Conservation (phyloP, 768 basidiomycete genomes). For the Auriscalpium vulgare region DNA sequence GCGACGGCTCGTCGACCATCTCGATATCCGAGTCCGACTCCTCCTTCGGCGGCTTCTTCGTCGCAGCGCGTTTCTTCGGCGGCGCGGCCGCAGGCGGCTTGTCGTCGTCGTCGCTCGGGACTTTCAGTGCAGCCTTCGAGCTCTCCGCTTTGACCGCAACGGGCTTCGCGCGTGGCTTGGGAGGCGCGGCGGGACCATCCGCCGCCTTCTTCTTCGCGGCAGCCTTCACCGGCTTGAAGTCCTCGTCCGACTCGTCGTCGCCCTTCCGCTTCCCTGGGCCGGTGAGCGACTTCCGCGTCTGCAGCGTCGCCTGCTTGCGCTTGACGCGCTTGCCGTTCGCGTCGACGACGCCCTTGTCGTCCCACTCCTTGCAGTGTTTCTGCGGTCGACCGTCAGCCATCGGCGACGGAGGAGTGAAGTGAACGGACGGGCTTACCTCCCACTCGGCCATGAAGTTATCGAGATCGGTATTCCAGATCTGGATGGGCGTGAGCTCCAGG, state of each 20-base stretch:
- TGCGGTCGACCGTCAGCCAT: conserved; percentile 15
- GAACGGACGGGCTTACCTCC: conserved; percentile 48
- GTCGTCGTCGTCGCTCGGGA: conserved; percentile 9
- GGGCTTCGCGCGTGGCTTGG: conserved; percentile 29
- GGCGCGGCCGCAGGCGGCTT: conserved; percentile 10
- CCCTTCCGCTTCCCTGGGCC: conserved; percentile 32
- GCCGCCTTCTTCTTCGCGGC: conserved; percentile 24
- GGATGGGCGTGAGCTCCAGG: conserved; percentile 68
- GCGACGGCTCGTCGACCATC: conserved; percentile 19
- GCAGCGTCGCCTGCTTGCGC: conserved; percentile 49
- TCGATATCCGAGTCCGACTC: conserved; percentile 24
- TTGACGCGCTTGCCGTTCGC: conserved; percentile 46
- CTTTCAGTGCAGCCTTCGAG: conserved; percentile 28
- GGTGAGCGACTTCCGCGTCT: conserved; percentile 41
- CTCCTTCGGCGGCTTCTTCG: conserved; percentile 21
- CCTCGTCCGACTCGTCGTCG: conserved; percentile 37
- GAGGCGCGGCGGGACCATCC: conserved; percentile 21
- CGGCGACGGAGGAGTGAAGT: not conserved
- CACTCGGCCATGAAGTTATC: conserved; percentile 78
- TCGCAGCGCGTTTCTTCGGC: conserved; percentile 18
- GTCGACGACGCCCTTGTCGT: conserved; percentile 36
- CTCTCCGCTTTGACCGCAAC: conserved; percentile 36
- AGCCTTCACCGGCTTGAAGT: conserved; percentile 46
- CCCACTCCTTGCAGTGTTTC: conserved; percentile 36
- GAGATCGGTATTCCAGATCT: conserved; percentile 87